Conservation (phyloP, 257 asterid species). For the Ophiorrhiza pumila region DNA sequence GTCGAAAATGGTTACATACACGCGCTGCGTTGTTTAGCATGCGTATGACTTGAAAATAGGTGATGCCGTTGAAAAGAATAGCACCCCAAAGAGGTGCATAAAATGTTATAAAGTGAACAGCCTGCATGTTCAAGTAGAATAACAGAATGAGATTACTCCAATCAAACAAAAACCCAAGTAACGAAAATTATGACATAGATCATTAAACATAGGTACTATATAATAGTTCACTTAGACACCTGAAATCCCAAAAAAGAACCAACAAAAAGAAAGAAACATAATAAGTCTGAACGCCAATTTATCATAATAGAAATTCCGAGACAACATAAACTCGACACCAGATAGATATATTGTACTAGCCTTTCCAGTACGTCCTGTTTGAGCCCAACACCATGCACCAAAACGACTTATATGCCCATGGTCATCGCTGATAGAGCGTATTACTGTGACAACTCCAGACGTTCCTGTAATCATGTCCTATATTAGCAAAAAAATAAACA, state of each 20-base stretch:
- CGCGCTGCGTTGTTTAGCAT: constrained; percentile 97
- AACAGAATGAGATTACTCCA: neutral
- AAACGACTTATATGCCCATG: constrained; percentile 75
- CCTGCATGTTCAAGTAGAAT: constrained; percentile 45
- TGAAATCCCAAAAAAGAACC: neutral
- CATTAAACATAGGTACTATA: neutral
- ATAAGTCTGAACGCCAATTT: neutral
- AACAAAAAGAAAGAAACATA: neutral
- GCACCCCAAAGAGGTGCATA: constrained; percentile 99
- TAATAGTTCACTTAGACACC: neutral
- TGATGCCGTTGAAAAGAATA: constrained; percentile 89
- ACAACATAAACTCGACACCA: neutral
- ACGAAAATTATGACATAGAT: neutral
- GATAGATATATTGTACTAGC: too few relatives aligned
- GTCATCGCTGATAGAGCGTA: constrained; percentile 82
- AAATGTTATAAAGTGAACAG: constrained; percentile 79
- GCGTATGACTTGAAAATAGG: constrained; percentile 98
- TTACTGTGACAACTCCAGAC: constrained; percentile 80
- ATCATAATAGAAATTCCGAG: neutral
- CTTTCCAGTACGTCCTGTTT: constrained; percentile 86
- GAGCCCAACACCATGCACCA: constrained; percentile 92
- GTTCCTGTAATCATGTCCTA: constrained; percentile 52
- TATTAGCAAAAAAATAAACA: neutral
- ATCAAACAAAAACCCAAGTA: neutral
- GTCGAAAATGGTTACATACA: constrained; percentile 49